phyloP scores from a whole-genome alignment of 2,329 filamentous ascomycete species.

The Cytospora chrysosperma region DNA sequence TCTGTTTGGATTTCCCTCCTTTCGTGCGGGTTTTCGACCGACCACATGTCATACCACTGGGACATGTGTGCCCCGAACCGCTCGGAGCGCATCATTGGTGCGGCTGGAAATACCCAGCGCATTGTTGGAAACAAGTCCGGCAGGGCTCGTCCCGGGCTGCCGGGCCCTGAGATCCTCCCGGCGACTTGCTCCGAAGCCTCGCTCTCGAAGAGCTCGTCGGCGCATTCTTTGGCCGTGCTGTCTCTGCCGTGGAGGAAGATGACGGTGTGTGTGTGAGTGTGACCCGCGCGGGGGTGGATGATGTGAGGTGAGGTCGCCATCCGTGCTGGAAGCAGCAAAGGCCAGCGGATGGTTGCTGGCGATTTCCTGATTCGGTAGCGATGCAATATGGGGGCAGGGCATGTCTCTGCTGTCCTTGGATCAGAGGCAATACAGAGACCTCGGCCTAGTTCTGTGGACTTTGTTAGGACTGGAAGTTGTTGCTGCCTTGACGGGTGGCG shows the following conservation, averaged over 20 bases:
- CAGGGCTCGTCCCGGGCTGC: constrained; percentile 28
- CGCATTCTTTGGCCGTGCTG: constrained; percentile 40
- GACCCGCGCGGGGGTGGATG: not conserved
- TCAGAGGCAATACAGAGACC: no score
- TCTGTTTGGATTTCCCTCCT: constrained; percentile 12
- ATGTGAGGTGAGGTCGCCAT: not conserved
- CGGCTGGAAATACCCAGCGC: constrained; percentile 34
- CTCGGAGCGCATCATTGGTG: constrained; percentile 23
- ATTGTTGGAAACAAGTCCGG: constrained; percentile 26
- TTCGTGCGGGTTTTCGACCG: constrained; percentile 47
- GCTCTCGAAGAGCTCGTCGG: constrained; percentile 40
- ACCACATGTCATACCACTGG: constrained; percentile 41
- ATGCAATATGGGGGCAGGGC: no score
- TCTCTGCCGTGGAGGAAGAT: constrained; percentile 48
- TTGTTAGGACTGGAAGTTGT: no score
- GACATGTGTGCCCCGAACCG: constrained; percentile 28
- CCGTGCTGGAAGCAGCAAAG: not conserved
- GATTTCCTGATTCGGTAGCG: no score
- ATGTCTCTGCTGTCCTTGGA: no score
- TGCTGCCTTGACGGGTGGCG: no score
- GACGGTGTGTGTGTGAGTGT: constrained; percentile 42
- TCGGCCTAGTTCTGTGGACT: no score
- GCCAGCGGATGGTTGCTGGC: not conserved
- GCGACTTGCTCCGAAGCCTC: constrained; percentile 29
- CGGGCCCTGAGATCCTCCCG: not conserved